Evolutionary conservation across 2,329 filamentous ascomycete genomes (phyloP).

Genomic region (Pseudogymnoascus sp.): DNA sequence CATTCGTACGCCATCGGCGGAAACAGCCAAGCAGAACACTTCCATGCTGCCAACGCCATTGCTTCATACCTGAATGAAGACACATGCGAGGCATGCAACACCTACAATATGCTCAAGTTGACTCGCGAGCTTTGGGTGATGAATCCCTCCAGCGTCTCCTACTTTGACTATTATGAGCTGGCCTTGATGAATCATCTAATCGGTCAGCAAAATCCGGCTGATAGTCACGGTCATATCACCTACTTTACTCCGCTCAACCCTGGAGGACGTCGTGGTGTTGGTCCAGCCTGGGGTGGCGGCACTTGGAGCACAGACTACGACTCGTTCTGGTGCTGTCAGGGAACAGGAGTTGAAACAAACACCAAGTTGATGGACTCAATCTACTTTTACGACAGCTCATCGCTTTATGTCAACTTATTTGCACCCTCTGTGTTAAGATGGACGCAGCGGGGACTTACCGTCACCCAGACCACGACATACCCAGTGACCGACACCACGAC

Average conservation of each 20-base stretch:
- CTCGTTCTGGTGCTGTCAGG: slow-evolving; percentile 47
- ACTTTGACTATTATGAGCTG: slow-evolving; percentile 46
- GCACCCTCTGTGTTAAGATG: slow-evolving; percentile 38
- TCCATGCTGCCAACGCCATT: slow-evolving; percentile 38
- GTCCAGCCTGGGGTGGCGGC: slow-evolving; percentile 44
- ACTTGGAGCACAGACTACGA: slow-evolving; percentile 46
- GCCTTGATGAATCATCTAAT: slow-evolving; percentile 43
- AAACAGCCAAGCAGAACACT: slow-evolving; percentile 46
- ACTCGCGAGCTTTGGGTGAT: slow-evolving; percentile 42
- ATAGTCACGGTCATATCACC: slow-evolving; percentile 40
- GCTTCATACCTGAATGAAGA: slow-evolving; percentile 35
- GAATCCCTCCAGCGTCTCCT: slow-evolving; percentile 31
- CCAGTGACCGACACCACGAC: slow-evolving; percentile 34
- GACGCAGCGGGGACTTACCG: slow-evolving; percentile 31
- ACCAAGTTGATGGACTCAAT: slow-evolving; percentile 46
- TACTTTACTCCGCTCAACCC: slow-evolving; percentile 44
- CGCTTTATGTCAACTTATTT: slow-evolving; percentile 42
- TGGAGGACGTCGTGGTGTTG: slow-evolving; percentile 38
- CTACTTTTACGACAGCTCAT: slow-evolving; percentile 36
- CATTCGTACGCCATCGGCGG: slow-evolving; percentile 46
- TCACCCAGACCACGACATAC: slow-evolving; percentile 37
- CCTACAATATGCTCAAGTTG: slow-evolving; percentile 49
- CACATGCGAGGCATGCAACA: slow-evolving; percentile 44
- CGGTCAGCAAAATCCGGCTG: slow-evolving; percentile 38
- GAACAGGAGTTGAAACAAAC: slow-evolving; percentile 43